phyloP scores from a whole-genome alignment of 345 rosid genomes.

The Kernera saxatilis region DNA sequence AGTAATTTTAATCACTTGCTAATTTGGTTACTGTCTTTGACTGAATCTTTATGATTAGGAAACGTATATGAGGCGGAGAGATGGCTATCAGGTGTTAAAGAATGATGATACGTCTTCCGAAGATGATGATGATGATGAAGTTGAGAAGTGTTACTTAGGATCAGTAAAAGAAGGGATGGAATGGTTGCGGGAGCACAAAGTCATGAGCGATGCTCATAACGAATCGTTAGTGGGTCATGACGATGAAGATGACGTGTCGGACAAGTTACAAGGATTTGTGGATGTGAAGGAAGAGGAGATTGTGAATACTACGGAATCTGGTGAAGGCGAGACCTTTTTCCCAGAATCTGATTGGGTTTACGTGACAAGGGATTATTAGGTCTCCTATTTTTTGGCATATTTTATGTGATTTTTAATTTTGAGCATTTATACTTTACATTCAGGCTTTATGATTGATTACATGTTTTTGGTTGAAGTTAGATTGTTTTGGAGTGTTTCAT shows the following conservation, averaged over 20 bases:
- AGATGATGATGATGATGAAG: conserved; percentile 3
- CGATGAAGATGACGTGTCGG: conserved; percentile 2
- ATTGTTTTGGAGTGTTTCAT: neutral
- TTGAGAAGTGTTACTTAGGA: neutral
- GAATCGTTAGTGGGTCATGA: neutral
- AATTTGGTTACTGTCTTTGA: neutral
- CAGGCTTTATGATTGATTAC: neutral
- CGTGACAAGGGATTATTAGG: neutral
- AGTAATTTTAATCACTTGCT: neutral
- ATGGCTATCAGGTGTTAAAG: neutral
- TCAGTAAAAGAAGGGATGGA: neutral
- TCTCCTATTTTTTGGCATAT: neutral
- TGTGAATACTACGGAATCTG: neutral
- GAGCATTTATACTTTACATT: neutral
- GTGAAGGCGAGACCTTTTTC: neutral
- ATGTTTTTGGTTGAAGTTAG: neutral
- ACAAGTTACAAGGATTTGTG: conserved; percentile 1
- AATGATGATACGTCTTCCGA: neutral
- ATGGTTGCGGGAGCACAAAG: neutral
- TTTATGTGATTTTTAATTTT: neutral
- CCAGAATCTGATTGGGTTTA: conserved; percentile 24
- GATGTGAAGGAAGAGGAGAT: neutral
- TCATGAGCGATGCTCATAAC: neutral
- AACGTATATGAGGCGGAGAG: neutral
- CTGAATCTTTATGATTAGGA: neutral